Percentiles rank a stretch among this genome's conserved stretches.
phyloP scores from a whole-genome alignment of 2,329 filamentous ascomycete genomes.

The Fusarium udum region DNA sequence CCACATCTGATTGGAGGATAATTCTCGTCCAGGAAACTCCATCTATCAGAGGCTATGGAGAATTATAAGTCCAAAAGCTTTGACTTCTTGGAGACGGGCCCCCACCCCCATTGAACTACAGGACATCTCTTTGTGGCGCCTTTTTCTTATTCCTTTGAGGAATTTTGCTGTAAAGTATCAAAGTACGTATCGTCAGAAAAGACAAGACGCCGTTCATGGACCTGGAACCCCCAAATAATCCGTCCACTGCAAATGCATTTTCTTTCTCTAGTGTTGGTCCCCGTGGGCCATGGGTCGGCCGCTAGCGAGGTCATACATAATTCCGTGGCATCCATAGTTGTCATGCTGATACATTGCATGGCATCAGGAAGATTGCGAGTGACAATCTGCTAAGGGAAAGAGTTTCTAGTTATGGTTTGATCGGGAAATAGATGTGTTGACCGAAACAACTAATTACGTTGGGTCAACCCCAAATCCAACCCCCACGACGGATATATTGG shows the following conservation, averaged over 20 bases:
- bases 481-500: constrained; percentile 27
- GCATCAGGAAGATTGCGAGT: background rate
- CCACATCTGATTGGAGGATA: constrained; percentile 36
- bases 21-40: constrained; percentile 13
- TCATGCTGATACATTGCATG: background rate
- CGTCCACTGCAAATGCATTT: constrained; percentile 21
- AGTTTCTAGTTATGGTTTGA: constrained; percentile 2
- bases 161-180: constrained; percentile 5
- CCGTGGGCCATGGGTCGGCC: constrained; percentile 21
- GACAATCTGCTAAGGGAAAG: constrained; percentile 7
- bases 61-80: constrained; percentile 40
- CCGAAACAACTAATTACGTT: constrained; percentile 10
- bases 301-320: background rate
- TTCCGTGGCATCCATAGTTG: background rate
- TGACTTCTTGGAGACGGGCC: background rate
- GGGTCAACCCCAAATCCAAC: constrained; percentile 26
- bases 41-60: constrained; percentile 41
- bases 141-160: background rate
- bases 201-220: constrained; percentile 22
- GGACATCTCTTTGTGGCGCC: constrained; percentile 14
- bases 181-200: constrained; percentile 2
- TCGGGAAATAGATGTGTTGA: constrained; percentile 14
- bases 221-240: constrained; percentile 31
- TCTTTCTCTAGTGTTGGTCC: constrained; percentile 4
- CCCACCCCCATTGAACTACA: constrained; percentile 29